These are phyloP conservation scores for Psilocybe subaeruginosa DNA, from an alignment of 768 basidiomycete species.

Conservation along the genomic window DNA sequence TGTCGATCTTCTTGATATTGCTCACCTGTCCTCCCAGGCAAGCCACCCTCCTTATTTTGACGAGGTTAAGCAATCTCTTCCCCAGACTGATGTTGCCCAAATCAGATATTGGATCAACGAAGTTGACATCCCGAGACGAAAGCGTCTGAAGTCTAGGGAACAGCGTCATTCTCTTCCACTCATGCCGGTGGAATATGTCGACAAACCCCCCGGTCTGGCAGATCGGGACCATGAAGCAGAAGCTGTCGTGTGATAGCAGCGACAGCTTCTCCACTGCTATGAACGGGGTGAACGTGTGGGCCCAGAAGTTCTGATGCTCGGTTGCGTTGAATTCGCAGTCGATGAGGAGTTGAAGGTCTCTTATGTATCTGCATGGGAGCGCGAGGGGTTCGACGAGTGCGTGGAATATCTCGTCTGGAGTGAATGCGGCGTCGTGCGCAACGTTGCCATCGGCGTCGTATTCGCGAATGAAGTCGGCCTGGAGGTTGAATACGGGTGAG, in stretches of 20 bases:
- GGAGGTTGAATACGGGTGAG: background rate
- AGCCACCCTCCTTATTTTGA: background rate
- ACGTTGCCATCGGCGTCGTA: background rate
- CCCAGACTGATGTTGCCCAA: background rate
- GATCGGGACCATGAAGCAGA: background rate
- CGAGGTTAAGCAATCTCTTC: background rate
- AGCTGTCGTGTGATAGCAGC: background rate
- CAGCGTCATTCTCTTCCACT: background rate
- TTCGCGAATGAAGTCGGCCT: background rate
- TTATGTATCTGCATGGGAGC: background rate
- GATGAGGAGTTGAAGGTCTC: background rate
- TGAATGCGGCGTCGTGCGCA: background rate
- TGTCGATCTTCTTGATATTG: background rate
- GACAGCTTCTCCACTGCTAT: background rate
- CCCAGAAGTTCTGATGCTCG: background rate
- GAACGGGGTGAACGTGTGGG: background rate
- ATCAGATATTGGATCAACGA: background rate
- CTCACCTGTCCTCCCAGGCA: background rate
- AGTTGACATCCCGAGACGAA: background rate
- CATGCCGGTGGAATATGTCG: background rate
- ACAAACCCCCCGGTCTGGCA: background rate
- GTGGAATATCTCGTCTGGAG: background rate
- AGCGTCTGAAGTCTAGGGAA: background rate
- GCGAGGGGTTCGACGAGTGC: background rate
- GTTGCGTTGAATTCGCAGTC: background rate